These are phyloP conservation scores for Euphrasia arctica DNA, from an alignment of 305 asterid species.

Conservation along the genomic window DNA sequence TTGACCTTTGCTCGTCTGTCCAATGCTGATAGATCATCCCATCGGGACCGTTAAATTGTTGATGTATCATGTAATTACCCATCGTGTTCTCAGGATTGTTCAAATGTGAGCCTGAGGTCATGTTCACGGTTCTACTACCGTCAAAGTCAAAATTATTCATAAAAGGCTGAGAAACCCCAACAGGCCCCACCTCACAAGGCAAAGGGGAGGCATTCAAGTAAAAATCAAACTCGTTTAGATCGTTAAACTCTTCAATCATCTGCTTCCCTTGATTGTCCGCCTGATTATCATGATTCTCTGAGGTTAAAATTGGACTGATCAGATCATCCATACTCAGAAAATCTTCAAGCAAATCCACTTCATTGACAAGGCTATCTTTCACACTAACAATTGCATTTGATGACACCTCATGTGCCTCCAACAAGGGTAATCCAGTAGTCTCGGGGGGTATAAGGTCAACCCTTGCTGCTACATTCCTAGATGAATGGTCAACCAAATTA, in stretches of 20 bases:
- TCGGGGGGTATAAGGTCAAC: not conserved
- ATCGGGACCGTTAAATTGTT: constrained; percentile 29
- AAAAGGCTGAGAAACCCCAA: constrained; percentile 31
- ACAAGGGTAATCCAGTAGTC: constrained; percentile 23
- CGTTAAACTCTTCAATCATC: constrained; percentile 49
- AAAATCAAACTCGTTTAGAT: constrained; percentile 50
- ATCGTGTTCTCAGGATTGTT: constrained; percentile 29
- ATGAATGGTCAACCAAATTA: constrained; percentile 33
- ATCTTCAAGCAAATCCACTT: constrained; percentile 54
- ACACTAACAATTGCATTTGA: constrained; percentile 30
- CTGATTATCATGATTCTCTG: constrained; percentile 22
- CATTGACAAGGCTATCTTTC: constrained; percentile 26
- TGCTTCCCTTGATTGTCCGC: constrained; percentile 22
- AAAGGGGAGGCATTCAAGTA: constrained; percentile 42
- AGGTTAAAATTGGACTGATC: constrained; percentile 36
- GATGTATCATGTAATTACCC: constrained; percentile 24
- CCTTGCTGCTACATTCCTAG: constrained; percentile 28
- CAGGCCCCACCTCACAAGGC: constrained; percentile 27
- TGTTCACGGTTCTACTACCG: constrained; percentile 26
- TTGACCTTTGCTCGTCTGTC: constrained; percentile 49
- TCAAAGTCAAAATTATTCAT: constrained; percentile 24
- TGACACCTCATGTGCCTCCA: constrained; percentile 46
- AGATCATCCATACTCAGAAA: constrained; percentile 80
- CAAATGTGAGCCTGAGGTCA: constrained; percentile 28
- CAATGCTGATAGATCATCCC: constrained; percentile 39